phyloP scores from a whole-genome alignment of 2,329 filamentous ascomycete genomes.

The Xylaria sp. region DNA sequence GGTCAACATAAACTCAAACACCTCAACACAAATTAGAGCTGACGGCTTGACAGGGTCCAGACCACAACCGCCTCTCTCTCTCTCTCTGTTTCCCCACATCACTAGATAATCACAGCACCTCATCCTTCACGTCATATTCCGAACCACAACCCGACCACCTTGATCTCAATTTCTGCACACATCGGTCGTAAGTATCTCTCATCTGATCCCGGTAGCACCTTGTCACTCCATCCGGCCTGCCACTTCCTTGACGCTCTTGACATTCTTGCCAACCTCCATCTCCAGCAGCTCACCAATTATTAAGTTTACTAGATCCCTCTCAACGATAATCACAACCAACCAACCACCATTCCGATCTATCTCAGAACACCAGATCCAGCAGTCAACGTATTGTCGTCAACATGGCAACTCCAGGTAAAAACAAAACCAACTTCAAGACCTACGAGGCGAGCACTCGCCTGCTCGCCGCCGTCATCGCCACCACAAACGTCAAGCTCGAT shows the following conservation, averaged over 20 bases:
- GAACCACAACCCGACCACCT: neutral
- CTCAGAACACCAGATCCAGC: neutral
- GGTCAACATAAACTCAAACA: neutral
- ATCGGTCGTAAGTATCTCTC: constrained; percentile 13
- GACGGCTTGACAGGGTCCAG: neutral
- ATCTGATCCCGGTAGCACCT: neutral
- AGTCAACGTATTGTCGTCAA: constrained; percentile 25
- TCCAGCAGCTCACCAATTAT: constrained; percentile 3
- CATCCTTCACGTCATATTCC: neutral
- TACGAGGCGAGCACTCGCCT: constrained; percentile 71
- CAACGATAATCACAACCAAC: neutral
- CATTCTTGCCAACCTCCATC: neutral
- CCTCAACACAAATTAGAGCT: neutral
- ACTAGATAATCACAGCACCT: neutral
- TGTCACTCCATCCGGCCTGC: neutral
- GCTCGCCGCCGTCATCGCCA: constrained; percentile 69
- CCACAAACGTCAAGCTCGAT: constrained; percentile 65
- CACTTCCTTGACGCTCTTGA: neutral
- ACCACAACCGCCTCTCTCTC: neutral
- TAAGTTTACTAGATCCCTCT: neutral
- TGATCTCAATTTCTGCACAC: neutral
- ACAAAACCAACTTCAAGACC: constrained; percentile 65
- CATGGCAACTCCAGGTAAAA: constrained; percentile 55
- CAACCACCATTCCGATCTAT: neutral
- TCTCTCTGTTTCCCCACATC: neutral